Evolutionary conservation across 305 asterid species (phyloP).

Genomic region (Stenogyne calaminthoides): DNA sequence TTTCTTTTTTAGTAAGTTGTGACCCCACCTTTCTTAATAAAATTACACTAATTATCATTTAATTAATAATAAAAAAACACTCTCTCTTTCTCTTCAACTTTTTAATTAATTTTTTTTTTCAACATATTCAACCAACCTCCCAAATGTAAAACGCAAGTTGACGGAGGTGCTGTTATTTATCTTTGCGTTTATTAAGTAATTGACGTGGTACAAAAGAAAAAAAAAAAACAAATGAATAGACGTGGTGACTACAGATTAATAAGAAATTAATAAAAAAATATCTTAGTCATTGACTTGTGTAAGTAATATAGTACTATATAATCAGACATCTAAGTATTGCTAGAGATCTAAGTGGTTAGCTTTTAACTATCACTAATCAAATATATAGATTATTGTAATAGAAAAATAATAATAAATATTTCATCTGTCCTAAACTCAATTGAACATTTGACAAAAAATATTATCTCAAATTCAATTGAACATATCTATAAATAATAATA

Average conservation of each 20-base stretch:
- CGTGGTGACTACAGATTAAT: slow-evolving; percentile 16
- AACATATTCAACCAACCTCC: no score
- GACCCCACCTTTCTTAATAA: no score
- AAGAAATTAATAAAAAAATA: not conserved
- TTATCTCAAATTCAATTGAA: no score
- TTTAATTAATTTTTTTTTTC: no score
- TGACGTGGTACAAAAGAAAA: not conserved
- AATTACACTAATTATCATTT: no score
- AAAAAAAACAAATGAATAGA: not conserved
- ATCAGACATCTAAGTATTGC: slow-evolving; percentile 16
- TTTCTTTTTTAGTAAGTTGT: no score
- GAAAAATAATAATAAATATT: not conserved
- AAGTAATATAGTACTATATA: not conserved
- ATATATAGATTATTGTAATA: not conserved
- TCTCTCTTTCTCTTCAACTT: no score
- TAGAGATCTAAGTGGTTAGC: slow-evolving; percentile 26
- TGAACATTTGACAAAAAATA: no score
- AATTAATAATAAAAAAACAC: no score
- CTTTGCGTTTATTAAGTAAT: not conserved
- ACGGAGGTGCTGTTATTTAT: not conserved
- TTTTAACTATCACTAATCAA: not conserved
- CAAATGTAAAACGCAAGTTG: no score
- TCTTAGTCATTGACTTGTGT: not conserved
- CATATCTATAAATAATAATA: no score
- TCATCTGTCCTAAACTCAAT: no score